These are phyloP conservation scores for Peniophora sp. DNA, from an alignment of 1,284 basidiomycete genomes.

Conservation along the genomic window DNA sequence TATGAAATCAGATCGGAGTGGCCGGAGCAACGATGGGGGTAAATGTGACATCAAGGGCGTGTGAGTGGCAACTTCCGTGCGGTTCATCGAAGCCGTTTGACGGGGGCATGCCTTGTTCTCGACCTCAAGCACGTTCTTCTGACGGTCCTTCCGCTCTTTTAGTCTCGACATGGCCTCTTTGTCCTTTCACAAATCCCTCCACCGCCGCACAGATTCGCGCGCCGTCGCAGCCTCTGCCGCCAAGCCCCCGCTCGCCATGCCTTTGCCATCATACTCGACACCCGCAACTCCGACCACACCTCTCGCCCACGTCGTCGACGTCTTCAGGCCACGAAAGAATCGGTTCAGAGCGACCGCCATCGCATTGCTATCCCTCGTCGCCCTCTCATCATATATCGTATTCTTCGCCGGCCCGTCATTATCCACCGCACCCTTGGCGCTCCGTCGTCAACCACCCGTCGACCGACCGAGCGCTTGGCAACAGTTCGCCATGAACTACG, in stretches of 20 bases:
- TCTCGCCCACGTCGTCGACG: constrained; percentile 4
- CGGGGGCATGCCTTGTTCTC: too few relatives aligned
- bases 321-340: constrained; percentile 11
- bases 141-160: too few relatives aligned
- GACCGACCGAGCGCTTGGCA: constrained; percentile 6
- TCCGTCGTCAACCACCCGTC: not conserved
- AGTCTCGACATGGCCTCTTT: constrained; percentile 1
- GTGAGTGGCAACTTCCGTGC: too few relatives aligned
- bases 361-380: constrained; percentile 10
- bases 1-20: too few relatives aligned
- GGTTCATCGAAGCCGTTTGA: too few relatives aligned
- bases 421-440: constrained; percentile 1
- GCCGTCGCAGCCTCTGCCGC: not conserved
- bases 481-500: constrained; percentile 2
- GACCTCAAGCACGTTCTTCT: too few relatives aligned
- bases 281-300: constrained; percentile 2
- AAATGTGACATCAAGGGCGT: too few relatives aligned
- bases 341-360: constrained; percentile 10
- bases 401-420: constrained; percentile 10
- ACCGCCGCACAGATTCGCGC: constrained; percentile 9
- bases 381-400: constrained; percentile 10
- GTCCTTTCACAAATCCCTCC: constrained; percentile 3
- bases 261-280: constrained; percentile 1
- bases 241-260: constrained; percentile 1
- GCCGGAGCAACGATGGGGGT: too few relatives aligned